Evolutionary conservation across 495 filamentous ascomycete species (phyloP).

Genomic region (Letharia columbiana): DNA sequence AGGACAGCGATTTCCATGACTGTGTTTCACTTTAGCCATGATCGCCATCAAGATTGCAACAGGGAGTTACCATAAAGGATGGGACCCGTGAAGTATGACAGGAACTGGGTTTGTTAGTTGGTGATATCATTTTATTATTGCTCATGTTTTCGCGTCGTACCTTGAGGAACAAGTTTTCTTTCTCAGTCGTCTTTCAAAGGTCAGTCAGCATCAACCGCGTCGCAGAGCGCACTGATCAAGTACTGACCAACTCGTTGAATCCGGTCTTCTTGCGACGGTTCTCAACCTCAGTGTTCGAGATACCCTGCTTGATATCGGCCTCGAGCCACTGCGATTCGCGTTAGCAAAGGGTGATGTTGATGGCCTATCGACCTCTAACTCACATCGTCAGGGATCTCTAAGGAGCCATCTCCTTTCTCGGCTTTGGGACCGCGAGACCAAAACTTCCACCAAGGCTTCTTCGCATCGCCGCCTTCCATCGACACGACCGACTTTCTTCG

Average conservation of each 20-base stretch:
- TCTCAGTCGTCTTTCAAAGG: constrained; percentile 46
- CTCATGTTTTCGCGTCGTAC: constrained; percentile 6
- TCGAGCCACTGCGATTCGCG: constrained; percentile 46
- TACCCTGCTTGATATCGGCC: constrained; percentile 58
- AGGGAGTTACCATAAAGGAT: constrained; percentile 66
- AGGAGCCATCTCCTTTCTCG: constrained; percentile 33
- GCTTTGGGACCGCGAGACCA: constrained; percentile 34
- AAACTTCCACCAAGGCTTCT: constrained; percentile 52
- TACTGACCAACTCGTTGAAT: constrained; percentile 56
- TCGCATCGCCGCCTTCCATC: constrained; percentile 44
- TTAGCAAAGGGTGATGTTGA: not conserved
- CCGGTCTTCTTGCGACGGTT: constrained; percentile 56
- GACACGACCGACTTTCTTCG: constrained; percentile 41
- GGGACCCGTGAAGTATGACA: constrained; percentile 72
- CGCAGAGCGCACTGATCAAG: not conserved
- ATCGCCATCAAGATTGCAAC: not conserved
- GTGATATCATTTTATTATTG: not conserved
- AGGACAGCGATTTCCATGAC: constrained; percentile 81
- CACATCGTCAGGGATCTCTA: constrained; percentile 53
- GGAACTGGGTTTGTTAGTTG: constrained; percentile 46
- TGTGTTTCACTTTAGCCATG: constrained; percentile 33
- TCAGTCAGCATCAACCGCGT: constrained; percentile 10
- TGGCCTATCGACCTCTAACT: not conserved
- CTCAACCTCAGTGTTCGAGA: constrained; percentile 52
- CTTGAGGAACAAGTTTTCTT: constrained; percentile 58